phyloP scores from a whole-genome alignment of 2,329 filamentous ascomycete genomes.

The Cordyceps tenuipes region DNA sequence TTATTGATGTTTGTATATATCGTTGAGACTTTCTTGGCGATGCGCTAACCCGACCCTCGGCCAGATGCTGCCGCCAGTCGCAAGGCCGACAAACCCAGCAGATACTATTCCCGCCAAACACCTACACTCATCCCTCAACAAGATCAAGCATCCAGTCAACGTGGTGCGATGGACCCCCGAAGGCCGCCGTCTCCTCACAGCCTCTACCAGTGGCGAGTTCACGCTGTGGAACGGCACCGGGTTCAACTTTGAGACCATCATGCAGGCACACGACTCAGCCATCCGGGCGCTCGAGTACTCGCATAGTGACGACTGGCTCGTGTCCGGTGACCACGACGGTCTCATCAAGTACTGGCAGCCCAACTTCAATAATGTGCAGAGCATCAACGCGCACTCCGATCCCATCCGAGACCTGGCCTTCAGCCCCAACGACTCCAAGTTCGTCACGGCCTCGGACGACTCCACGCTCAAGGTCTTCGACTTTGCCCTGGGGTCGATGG shows the following conservation, averaged over 20 bases:
- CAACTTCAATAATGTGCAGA: constrained; percentile 98
- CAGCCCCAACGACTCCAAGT: constrained; percentile 88
- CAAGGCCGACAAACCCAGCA: constrained; percentile 63
- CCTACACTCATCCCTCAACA: constrained; percentile 95
- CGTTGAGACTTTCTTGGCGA: neutral
- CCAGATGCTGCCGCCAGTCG: constrained; percentile 80
- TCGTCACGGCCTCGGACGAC: constrained; percentile 92
- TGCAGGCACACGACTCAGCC: constrained; percentile 90
- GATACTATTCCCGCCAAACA: constrained; percentile 92
- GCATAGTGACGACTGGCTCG: constrained; percentile 92
- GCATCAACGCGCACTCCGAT: constrained; percentile 82
- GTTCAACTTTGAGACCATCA: constrained; percentile 99
- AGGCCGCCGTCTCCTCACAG: constrained; percentile 81
- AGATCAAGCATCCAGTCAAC: constrained; percentile 95
- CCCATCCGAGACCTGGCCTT: constrained; percentile 88
- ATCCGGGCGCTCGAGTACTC: constrained; percentile 82
- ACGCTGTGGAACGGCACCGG: constrained; percentile 98
- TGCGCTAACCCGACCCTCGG: constrained; percentile 15
- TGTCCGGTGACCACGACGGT: constrained; percentile 91
- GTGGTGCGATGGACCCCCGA: constrained; percentile 97
- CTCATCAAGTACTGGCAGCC: constrained; percentile 98
- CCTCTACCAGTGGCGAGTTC: constrained; percentile 93
- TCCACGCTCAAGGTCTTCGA: constrained; percentile 92
- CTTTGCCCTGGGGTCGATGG: constrained; percentile 77
- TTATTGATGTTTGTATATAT: constrained; percentile 63